phyloP scores from a whole-genome alignment of 1,284 basidiomycete species.

The Ustilago xerochloae region DNA sequence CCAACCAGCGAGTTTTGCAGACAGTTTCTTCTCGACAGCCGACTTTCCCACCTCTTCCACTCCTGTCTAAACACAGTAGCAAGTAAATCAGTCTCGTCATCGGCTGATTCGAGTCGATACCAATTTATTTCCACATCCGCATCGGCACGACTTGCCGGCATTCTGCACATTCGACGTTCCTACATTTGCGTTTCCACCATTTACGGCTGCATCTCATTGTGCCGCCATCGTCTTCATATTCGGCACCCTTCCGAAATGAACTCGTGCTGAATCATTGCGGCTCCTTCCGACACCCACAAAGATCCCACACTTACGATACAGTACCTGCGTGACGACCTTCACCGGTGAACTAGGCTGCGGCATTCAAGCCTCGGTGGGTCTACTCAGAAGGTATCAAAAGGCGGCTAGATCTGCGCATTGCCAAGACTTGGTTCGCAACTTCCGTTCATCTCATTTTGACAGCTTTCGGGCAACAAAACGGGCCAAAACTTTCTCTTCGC shows the following conservation, averaged over 20 bases:
- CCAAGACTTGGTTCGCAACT: neutral
- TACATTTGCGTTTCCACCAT: neutral
- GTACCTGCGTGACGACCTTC: neutral
- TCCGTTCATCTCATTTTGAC: neutral
- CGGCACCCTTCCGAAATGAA: conserved; percentile 18
- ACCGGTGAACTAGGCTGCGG: neutral
- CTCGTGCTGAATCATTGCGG: conserved; percentile 9
- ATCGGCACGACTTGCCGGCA: neutral
- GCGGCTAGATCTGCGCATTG: neutral
- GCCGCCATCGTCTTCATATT: conserved; percentile 9
- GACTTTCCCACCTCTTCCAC: neutral
- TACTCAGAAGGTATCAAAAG: neutral
- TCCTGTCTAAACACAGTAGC: neutral
- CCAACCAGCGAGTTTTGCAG: too few species aligned
- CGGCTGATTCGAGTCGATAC: too few species aligned
- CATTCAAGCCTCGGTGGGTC: neutral
- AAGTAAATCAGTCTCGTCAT: too few species aligned
- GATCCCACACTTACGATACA: neutral
- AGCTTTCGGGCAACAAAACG: neutral
- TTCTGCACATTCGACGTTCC: neutral
- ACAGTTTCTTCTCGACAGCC: too few species aligned
- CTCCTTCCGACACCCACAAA: neutral
- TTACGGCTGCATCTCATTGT: neutral
- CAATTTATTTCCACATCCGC: too few species aligned
- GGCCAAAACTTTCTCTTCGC: neutral